Evolutionary conservation across 2,329 filamentous ascomycete genomes (phyloP), one percentile per base, ranked within the genome.

Genomic region (Fusarium cicatricum): DNA sequence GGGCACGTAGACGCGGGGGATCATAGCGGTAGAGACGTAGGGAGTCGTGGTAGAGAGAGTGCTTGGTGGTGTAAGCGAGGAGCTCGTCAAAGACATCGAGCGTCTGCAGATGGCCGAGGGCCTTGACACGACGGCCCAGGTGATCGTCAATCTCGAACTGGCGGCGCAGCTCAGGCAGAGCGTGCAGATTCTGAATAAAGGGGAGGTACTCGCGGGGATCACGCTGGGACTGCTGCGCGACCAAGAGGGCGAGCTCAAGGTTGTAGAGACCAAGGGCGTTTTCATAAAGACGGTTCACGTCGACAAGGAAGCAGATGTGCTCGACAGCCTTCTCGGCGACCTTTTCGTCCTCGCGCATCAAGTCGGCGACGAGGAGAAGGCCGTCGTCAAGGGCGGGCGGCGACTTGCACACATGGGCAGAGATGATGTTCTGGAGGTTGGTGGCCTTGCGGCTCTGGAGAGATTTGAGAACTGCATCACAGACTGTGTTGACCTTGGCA

Each of bases 271-370:
- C 93, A 2, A 99, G 81, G 0, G 95, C 91, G 56, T 93, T 88
- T 58, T 97, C 91, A 69, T 97, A 99, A 0, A 99, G 84, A 33
- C 88, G 87, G 72, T 97, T 96, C 39, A 96, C 90, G 74, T 99
- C 95, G 1, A 93, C 91, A 36, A 99, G 83, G 80, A 99, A 99
- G 80, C 92, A 98, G 56, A 99, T 97, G 70, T 99, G 95, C 71
- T 97, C 92, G 17, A 97, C 89, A 0, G 94, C 94, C 72, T 89
- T 89, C 65, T 98, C 94, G 0, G 92, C 91, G 63, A 93, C 82
- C 46, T 87, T 83, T 36, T 86, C 80, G 43, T 90, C 85, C 63
- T 89, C 83, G 50, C 84, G 82, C 80, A 87, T 84, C 31, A 99
- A 78, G 48, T 87, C 83, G 4, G 91, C 89, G 29, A 98, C 90